Percentiles rank a stretch among this genome's conserved stretches.
Conservation (phyloP, 208 protist species). For the Porcisia deanei region DNA sequence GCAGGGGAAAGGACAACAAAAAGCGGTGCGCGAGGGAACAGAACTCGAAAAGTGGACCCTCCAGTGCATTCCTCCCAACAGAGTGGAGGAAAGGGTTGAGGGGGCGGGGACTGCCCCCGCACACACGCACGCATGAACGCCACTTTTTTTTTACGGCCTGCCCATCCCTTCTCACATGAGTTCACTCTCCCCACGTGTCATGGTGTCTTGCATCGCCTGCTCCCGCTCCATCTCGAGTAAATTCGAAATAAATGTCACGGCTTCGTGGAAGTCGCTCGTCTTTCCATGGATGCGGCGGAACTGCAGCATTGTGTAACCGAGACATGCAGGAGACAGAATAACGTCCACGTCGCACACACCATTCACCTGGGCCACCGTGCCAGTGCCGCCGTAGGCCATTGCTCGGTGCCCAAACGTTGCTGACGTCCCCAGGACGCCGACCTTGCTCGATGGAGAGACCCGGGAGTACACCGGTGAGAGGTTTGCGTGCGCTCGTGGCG, state of each 20-base stretch:
- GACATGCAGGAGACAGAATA: constrained; percentile 67
- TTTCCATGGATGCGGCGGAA: constrained; percentile 83
- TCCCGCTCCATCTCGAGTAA: constrained; percentile 73
- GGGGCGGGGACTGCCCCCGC: too few relatives aligned
- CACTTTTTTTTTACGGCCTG: not conserved
- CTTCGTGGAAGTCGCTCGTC: constrained; percentile 87
- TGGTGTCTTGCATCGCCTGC: constrained; percentile 82
- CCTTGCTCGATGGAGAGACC: not conserved
- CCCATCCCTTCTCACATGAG: constrained; percentile 49
- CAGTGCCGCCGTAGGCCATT: constrained; percentile 51
- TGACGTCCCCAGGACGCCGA: not conserved
- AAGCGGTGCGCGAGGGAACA: too few relatives aligned
- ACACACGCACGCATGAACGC: not conserved
- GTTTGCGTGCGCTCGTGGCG: not conserved
- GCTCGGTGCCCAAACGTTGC: constrained; percentile 45
- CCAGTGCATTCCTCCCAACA: too few relatives aligned
- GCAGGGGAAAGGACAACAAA: too few relatives aligned
- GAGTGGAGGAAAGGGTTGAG: too few relatives aligned
- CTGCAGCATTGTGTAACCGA: constrained; percentile 80
- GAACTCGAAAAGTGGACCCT: too few relatives aligned
- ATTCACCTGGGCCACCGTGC: constrained; percentile 43
- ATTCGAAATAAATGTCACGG: constrained; percentile 77
- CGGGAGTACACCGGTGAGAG: not conserved
- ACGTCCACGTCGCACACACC: constrained; percentile 83
- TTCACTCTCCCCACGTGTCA: constrained; percentile 85